These are phyloP conservation scores for Xerophyta viscosa DNA, from an alignment of 106 monocot species.

Conservation along the genomic window DNA sequence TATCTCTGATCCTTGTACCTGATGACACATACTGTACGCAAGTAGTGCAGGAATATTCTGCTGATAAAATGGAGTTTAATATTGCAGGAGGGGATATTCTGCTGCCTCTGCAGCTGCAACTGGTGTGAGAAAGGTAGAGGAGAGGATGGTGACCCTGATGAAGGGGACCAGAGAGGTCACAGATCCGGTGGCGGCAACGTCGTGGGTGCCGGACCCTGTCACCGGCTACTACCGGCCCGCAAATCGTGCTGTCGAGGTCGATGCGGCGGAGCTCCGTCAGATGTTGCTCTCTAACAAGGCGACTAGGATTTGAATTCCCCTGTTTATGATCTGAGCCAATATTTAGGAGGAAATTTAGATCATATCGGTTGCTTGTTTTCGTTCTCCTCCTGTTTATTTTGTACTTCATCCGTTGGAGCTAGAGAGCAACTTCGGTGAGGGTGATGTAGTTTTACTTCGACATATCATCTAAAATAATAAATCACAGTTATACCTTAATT, in stretches of 20 bases:
- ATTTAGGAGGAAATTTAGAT: too few relatives aligned
- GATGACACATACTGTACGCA: too few relatives aligned
- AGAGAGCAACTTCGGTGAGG: too few relatives aligned
- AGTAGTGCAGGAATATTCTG: too few relatives aligned
- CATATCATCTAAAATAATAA: too few relatives aligned
- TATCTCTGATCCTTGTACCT: too few relatives aligned
- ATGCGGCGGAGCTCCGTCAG: conserved; percentile 39
- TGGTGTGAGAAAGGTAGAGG: conserved; percentile 7
- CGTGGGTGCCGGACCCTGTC: conserved; percentile 51
- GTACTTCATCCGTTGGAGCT: too few relatives aligned
- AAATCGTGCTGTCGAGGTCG: conserved; percentile 19
- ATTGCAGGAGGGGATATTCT: conserved; percentile 7
- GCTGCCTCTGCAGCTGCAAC: conserved; percentile 1
- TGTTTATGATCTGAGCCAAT: too few relatives aligned
- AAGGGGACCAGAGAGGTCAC: background rate
- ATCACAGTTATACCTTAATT: too few relatives aligned
- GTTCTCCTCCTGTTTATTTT: too few relatives aligned
- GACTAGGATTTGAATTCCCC: background rate
- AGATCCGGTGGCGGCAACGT: background rate
- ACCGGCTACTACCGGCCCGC: conserved; percentile 56
- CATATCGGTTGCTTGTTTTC: too few relatives aligned
- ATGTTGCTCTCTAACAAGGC: conserved; percentile 15
- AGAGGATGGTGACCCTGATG: conserved; percentile 14
- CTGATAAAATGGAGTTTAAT: background rate
- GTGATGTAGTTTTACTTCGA: too few relatives aligned